These are phyloP conservation scores for Globisporangium canariense DNA, from an alignment of 352 stramenopile genomes.

Conservation along the genomic window DNA sequence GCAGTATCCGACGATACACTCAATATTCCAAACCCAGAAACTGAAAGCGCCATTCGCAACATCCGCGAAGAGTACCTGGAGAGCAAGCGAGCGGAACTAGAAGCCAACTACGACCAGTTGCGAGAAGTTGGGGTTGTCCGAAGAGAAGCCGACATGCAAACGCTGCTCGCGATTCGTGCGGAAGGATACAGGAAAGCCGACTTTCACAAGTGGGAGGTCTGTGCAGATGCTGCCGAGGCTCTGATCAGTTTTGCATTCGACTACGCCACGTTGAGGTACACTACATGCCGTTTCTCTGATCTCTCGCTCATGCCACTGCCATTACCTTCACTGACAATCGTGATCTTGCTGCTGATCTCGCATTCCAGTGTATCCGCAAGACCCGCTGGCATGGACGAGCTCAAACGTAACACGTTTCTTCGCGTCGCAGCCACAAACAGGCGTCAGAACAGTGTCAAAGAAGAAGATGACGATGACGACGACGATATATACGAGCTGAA, in stretches of 20 bases:
- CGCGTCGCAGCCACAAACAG: conserved; percentile 3
- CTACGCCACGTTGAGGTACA: conserved; percentile 25
- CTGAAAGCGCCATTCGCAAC: conserved; percentile 1
- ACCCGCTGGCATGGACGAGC: conserved; percentile 16
- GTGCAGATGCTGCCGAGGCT: conserved; percentile 27
- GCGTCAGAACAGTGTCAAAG: background rate
- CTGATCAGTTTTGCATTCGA: conserved; percentile 29
- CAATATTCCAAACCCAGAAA: background rate
- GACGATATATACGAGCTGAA: conserved; percentile 21
- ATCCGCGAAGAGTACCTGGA: conserved; percentile 39
- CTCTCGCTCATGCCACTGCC: background rate
- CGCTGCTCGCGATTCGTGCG: conserved; percentile 29
- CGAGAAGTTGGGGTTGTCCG: conserved; percentile 28
- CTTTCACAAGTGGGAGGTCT: conserved; percentile 20
- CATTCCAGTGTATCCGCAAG: conserved; percentile 9
- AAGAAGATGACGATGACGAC: conserved; percentile 10
- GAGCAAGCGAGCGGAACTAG: conserved; percentile 35
- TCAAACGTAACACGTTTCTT: conserved; percentile 26
- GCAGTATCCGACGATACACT: too few species aligned
- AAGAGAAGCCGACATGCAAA: conserved; percentile 34
- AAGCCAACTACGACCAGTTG: conserved; percentile 46
- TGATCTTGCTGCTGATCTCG: conserved; percentile 14
- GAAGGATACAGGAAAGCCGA: conserved; percentile 24
- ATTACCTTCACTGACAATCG: background rate
- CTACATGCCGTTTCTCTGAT: background rate